phyloP scores from a whole-genome alignment of 768 basidiomycete species.

The Agaricus sinodeliciosus region DNA sequence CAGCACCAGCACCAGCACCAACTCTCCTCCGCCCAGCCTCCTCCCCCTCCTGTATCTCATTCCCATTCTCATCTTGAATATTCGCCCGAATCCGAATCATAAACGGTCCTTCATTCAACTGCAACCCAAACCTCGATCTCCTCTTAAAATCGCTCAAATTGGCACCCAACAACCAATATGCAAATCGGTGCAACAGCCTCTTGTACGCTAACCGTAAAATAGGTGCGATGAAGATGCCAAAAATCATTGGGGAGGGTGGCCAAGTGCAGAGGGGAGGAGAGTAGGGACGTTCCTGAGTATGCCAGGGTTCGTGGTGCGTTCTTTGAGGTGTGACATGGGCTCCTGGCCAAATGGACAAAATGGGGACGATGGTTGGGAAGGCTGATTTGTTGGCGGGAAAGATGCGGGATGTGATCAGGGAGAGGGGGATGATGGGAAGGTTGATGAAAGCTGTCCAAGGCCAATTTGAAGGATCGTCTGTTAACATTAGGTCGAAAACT shows the following conservation, averaged over 20 bases:
- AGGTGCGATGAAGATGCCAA: conserved; percentile 48
- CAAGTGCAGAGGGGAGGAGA: conserved; percentile 23
- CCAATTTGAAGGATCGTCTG: conserved; percentile 68
- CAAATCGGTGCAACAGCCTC: conserved; percentile 29
- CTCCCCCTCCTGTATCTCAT: conserved; percentile 8
- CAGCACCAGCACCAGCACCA: conserved; percentile 2
- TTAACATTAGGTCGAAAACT: conserved; percentile 59
- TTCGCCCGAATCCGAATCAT: conserved; percentile 29
- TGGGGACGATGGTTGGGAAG: conserved; percentile 33
- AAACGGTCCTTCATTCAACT: conserved; percentile 26
- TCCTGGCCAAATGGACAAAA: conserved; percentile 42
- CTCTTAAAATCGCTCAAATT: conserved; percentile 15
- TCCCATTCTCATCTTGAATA: conserved; percentile 11
- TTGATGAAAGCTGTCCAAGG: conserved; percentile 71
- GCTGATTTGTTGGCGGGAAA: conserved; percentile 22
- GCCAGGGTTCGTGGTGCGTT: conserved; percentile 27
- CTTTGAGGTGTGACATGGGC: conserved; percentile 28
- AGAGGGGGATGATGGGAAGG: conserved; percentile 64
- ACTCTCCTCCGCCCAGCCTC: background rate
- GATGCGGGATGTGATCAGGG: conserved; percentile 59
- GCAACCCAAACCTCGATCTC: conserved; percentile 15
- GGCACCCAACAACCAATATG: conserved; percentile 38
- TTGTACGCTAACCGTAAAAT: conserved; percentile 39
- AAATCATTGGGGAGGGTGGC: conserved; percentile 57
- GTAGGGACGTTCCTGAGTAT: conserved; percentile 17